These are phyloP conservation scores for Penicillium lagena DNA, from an alignment of 495 filamentous ascomycete species.

Conservation along the genomic window DNA sequence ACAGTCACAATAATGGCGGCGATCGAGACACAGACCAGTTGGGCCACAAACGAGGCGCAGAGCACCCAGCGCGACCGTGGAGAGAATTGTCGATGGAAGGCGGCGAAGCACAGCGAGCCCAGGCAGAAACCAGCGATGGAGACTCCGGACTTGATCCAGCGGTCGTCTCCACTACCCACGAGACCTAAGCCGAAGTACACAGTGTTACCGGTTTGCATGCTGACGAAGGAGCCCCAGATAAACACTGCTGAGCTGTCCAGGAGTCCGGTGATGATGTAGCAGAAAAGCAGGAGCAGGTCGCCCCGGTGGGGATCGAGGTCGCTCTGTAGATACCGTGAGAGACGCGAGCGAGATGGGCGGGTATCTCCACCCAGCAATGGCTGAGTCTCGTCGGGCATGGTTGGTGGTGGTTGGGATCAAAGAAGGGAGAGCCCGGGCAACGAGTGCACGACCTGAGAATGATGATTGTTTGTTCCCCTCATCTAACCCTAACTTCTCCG, in stretches of 20 bases:
- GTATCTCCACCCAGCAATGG: constrained; percentile 1
- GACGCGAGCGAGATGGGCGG: background rate
- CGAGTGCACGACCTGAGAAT: background rate
- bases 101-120: constrained; percentile 57
- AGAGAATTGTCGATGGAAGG: constrained; percentile 52
- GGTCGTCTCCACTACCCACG: constrained; percentile 31
- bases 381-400: constrained; percentile 8
- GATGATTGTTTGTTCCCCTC: too few relatives aligned
- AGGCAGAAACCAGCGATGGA: constrained; percentile 63
- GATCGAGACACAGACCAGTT: constrained; percentile 42
- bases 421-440: too few relatives aligned
- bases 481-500: too few relatives aligned
- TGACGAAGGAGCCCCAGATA: constrained; percentile 71
- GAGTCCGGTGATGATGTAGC: constrained; percentile 68
- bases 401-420: background rate
- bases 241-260: constrained; percentile 66
- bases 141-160: constrained; percentile 58
- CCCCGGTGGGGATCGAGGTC: constrained; percentile 49
- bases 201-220: constrained; percentile 79
- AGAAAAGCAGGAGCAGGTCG: constrained; percentile 56
- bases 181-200: constrained; percentile 68
- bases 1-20: constrained; percentile 56
- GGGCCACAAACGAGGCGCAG: constrained; percentile 51
- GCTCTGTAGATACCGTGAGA: constrained; percentile 33
- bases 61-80: constrained; percentile 55